Evolutionary conservation across 2,329 filamentous ascomycete genomes (phyloP), one percentile per base, ranked within the genome.

Genomic region (Fusarium hostae): DNA sequence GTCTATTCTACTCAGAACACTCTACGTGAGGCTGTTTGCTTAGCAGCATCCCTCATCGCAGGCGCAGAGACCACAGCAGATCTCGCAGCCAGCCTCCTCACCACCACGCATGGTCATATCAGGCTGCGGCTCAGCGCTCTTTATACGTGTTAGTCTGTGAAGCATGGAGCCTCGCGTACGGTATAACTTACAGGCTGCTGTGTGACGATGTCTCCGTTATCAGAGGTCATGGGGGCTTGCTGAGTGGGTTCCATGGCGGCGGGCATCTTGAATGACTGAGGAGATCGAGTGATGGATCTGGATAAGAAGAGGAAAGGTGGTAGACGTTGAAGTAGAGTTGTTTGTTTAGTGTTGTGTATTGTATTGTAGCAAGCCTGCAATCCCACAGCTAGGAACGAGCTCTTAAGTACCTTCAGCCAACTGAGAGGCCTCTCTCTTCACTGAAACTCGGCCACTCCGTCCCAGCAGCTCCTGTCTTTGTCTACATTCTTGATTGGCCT

Each of bases 21-120:
- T 37, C 24, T 41, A 62, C 30, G 34, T 26, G 43, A 59, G 30
- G 12, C 40, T 24, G 20, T 35, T 34, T 35, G 59, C 45, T 68
- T 62, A 84, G 76, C 83, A 84, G 78, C 83, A 84, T 26, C 74
- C 76, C 71, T 84, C 83, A 2, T 84, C 76, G 72, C 83, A 84
- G 55, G 76, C 82, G 76, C 83, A 84, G 65, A 84, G 81, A 63
- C 83, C 83, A 65, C 83, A 84, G 79, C 83, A 84, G 66, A 84
- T 75, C 73, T 84, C 83, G 63, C 83, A 84, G 40, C 83, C 83
- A 39, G 82, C 83, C 67, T 84, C 83, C 70, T 84, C 83, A 71
- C 83, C 83, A 74, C 83, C 83, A 44, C 82, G 81, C 61, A 84
- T 79, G 67, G 75, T 78, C 79, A 84, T 82, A 37, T 84, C 80